Evolutionary conservation across 352 stramenopile genomes (phyloP), one percentile per base, ranked within the genome.

Genomic region (Pythium aquatile): DNA sequence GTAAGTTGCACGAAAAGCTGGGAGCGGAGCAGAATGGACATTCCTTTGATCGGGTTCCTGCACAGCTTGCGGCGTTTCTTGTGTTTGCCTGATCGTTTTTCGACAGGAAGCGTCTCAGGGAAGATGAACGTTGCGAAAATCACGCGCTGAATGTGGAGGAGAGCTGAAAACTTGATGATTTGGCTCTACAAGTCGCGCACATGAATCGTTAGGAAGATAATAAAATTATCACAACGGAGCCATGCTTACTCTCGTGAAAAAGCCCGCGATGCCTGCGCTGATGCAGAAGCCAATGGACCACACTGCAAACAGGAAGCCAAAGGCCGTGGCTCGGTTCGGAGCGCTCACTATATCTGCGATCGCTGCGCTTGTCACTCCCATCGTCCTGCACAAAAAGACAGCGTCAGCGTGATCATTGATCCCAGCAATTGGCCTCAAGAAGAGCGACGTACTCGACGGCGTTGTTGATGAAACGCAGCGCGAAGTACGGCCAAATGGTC

Each of bases 11-110:
- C 72, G 59, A 91, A 93, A 16, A 91, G 70, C 58, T 74, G 61
- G n/a, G 83, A 73, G 2, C 82, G 78, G 32, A 81, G 78, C 26
- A 93, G 78, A 61, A 91, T 93, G 7, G 80, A 66, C 75, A 91
- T 87, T 11, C 73, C 77, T 20, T 63, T 75, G 32, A 93, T 63
- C 26, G 85, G 85, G 48, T 89, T 88, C 63, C 88, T 69, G 33
- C 83, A 66, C n/a, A 71, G 57, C 33, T 68, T 70, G 30, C 55
- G 54, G 28, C 44, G 62, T 5, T 65, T 30, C 47, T 80, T 84
- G 46, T 66, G 28, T 32, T 82, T 82, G 39, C 63, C 73, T 16
- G 49, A 51, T 6, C 72, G 77, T 20, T 76, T 79, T 7, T 48
- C 46, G 17, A 55, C 20, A 3, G 80, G 69, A 0, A 93, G 74